Evolutionary conservation across 2,329 filamentous ascomycete species (phyloP).

Genomic region (Chaetothyriales sp.): DNA sequence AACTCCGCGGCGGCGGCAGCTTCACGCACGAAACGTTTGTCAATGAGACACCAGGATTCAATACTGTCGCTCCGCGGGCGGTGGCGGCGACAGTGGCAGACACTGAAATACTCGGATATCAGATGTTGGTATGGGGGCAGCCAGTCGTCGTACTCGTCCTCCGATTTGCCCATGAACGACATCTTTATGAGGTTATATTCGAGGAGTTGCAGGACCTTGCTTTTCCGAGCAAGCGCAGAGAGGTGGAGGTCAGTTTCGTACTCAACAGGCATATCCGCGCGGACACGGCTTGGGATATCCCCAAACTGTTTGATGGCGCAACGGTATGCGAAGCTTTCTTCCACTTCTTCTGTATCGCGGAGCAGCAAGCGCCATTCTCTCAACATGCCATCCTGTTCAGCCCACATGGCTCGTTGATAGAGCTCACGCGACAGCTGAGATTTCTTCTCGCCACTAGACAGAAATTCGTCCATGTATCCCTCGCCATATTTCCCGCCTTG

Average conservation of each 20-base stretch:
- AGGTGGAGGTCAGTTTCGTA: conserved; percentile 6
- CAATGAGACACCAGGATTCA: neutral
- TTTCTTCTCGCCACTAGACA: neutral
- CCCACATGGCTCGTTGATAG: conserved; percentile 1
- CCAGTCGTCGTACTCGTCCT: neutral
- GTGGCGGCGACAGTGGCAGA: conserved; percentile 5
- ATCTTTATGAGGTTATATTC: conserved; percentile 2
- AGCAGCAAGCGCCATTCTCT: neutral
- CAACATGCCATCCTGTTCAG: neutral
- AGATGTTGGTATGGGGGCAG: neutral
- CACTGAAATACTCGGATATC: conserved; percentile 5
- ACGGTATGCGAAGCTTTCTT: neutral
- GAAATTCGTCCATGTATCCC: neutral
- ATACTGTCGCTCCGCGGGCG: conserved; percentile 3
- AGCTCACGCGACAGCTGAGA: neutral
- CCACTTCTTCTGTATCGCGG: neutral
- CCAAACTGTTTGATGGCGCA: conserved; percentile 3
- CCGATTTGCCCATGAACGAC: conserved; percentile 1
- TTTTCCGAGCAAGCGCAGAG: conserved; percentile 2
- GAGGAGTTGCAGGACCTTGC: conserved; percentile 5
- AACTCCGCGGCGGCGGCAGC: no score
- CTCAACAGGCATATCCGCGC: conserved; percentile 1
- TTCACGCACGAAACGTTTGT: neutral
- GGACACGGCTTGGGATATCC: conserved; percentile 1
- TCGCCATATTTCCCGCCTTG: neutral